phyloP scores from a whole-genome alignment of 805 yeast genomes.

The Metschnikowia reukaufii region DNA sequence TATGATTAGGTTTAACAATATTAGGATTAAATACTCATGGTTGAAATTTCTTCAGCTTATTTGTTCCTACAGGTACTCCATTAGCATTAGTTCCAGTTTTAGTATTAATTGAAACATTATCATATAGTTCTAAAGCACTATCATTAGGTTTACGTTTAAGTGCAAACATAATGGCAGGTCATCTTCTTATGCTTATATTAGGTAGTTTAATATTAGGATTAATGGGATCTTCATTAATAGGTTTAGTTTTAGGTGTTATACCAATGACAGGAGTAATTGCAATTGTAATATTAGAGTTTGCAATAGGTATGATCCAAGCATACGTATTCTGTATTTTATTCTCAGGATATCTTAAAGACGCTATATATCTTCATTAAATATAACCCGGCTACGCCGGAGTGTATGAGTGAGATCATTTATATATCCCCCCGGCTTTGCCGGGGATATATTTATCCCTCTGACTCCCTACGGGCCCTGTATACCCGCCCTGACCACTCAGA shows the following conservation, averaged over 20 bases:
- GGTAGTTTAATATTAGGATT: conserved; percentile 2
- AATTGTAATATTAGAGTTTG: conserved; percentile 1
- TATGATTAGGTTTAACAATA: conserved; percentile 7
- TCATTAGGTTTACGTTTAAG: conserved; percentile 6
- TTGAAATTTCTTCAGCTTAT: conserved; percentile 4
- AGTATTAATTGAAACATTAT: conserved; percentile 5
- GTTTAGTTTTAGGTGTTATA: conserved; percentile 1
- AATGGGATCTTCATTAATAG: conserved; percentile 2
- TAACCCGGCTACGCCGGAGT: background rate
- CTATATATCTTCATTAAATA: background rate
- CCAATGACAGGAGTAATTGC: conserved; percentile 1
- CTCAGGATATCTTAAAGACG: background rate
- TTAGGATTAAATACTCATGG: conserved; percentile 5
- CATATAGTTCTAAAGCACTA: conserved; percentile 3
- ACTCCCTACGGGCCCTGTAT: background rate
- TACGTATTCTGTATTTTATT: conserved; percentile 1
- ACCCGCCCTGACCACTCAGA: background rate
- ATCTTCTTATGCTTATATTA: background rate
- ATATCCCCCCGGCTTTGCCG: background rate
- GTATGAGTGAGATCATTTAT: background rate
- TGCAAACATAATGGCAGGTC: conserved; percentile 1
- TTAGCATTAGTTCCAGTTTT: conserved; percentile 6
- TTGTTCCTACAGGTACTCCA: conserved; percentile 5
- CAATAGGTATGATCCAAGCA: conserved; percentile 2
- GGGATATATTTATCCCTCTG: background rate